phyloP scores from a whole-genome alignment of 441 rosid genomes.

The Populus tomentosa region DNA sequence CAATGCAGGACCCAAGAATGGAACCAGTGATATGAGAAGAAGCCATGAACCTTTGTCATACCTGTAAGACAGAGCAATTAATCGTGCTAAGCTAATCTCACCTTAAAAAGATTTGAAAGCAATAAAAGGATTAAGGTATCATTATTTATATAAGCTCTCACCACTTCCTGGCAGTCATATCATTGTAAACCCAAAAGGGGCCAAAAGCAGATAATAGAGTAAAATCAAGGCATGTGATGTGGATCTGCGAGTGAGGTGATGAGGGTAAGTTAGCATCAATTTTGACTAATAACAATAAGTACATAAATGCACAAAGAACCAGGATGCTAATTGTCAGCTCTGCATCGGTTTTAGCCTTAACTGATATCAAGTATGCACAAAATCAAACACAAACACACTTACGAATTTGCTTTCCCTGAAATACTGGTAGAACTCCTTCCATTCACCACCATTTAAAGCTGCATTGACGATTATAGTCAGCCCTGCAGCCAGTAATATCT shows the following conservation, averaged over 20 bases:
- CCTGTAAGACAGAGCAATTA: constrained; percentile 36
- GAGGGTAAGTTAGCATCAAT: neutral
- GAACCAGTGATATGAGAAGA: constrained; percentile 61
- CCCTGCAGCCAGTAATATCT: constrained; percentile 68
- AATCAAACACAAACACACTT: constrained; percentile 22
- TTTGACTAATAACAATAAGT: neutral
- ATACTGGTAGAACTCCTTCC: constrained; percentile 74
- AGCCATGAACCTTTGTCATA: constrained; percentile 81
- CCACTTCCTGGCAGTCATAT: constrained; percentile 79
- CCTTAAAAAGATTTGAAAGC: neutral
- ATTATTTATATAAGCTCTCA: constrained; percentile 21
- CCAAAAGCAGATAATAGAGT: constrained; percentile 67
- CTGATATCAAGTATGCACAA: neutral
- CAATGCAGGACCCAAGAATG: constrained; percentile 75
- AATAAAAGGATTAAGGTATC: neutral
- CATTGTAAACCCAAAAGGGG: constrained; percentile 95
- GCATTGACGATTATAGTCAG: constrained; percentile 53
- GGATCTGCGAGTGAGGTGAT: constrained; percentile 49
- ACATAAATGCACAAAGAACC: neutral
- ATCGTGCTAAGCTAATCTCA: neutral
- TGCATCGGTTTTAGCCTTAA: neutral
- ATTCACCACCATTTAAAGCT: constrained; percentile 43
- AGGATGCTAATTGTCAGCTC: neutral
- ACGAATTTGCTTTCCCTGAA: constrained; percentile 83
- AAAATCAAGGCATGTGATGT: constrained; percentile 62